Evolutionary conservation across 2,329 filamentous ascomycete genomes (phyloP).

Genomic region (Rutstroemia sp.): DNA sequence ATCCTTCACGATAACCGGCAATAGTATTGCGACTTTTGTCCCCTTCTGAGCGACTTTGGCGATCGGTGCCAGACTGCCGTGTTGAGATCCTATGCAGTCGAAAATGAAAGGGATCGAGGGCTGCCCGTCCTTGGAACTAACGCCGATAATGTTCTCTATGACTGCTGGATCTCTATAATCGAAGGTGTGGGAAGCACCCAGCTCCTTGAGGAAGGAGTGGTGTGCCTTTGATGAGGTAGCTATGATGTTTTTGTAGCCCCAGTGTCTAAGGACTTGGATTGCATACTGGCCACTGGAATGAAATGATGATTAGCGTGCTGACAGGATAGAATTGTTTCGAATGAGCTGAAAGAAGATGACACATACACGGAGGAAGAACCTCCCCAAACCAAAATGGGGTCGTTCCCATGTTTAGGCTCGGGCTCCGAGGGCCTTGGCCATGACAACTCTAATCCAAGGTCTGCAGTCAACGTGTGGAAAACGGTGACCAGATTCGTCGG

Average conservation of each 20-base stretch:
- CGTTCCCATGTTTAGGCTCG: neutral
- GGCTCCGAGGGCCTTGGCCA: neutral
- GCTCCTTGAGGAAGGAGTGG: slow-evolving; percentile 25
- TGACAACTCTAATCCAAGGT: neutral
- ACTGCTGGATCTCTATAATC: slow-evolving; percentile 27
- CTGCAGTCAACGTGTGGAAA: neutral
- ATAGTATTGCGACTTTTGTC: slow-evolving; percentile 47
- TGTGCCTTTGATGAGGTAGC: slow-evolving; percentile 25
- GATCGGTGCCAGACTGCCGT: slow-evolving; percentile 41
- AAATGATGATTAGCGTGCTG: neutral
- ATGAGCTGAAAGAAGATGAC: neutral
- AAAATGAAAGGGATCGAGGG: slow-evolving; percentile 38
- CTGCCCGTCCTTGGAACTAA: slow-evolving; percentile 1
- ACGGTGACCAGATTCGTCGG: neutral
- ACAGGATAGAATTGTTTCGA: neutral
- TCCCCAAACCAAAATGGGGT: neutral
- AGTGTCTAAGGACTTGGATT: slow-evolving; percentile 40
- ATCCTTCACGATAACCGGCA: slow-evolving; percentile 51
- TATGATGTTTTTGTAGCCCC: slow-evolving; percentile 43
- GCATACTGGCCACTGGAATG: slow-evolving; percentile 21
- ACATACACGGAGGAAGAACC: neutral
- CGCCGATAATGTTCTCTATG: slow-evolving; percentile 17
- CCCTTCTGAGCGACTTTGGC: slow-evolving; percentile 42
- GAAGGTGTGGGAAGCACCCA: slow-evolving; percentile 14
- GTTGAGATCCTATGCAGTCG: slow-evolving; percentile 47